Evolutionary conservation across 306 rosid genomes (phyloP), one percentile per base, ranked within the genome.

Genomic region (Crotalaria pallida): DNA sequence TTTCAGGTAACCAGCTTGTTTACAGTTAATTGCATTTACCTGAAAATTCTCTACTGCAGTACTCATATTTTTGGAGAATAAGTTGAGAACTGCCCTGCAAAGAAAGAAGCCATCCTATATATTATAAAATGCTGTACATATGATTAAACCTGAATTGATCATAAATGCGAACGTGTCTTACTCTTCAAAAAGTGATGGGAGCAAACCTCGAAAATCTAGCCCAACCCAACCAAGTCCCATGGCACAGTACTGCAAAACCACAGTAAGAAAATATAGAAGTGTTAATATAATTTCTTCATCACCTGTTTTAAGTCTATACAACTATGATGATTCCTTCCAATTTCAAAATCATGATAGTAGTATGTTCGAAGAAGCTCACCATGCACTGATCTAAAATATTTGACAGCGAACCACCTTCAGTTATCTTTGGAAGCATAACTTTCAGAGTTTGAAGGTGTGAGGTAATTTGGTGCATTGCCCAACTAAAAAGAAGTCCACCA

Each of bases 211-310:
- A 73, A 88, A 95, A 82, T 95, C 99, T 55, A 95, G 83, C 69
- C 99, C 99, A 74, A 95, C 99, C 99, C 99, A 91, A 78, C 99
- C 99, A 83, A 95, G 97, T 68, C 99, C 99, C 96, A 91, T 87
- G 27, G 99, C 96, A 86, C 99, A 95, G 72, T 91, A 95, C 99
- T 95, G 96, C 22, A 50, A 70, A 58, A 61, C 71, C 48, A 41
- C 58, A 47, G 71, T 36, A 52, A 76, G 67, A 84, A 43, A 72
- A 45, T 18, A 75, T 52, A 67, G 53, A 21, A 69, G 64, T 19
- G 69, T 77, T 16, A 80, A 72, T 67, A 71, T 33, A 48, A 80
- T 41, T 66, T 71, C 57, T 40, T n/a, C n/a, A n/a, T n/a, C n/a
- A n/a, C n/a, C 3, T 26, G 3, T 26, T 26, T 26, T 49, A 38